These are phyloP conservation scores for Ammopiptanthus mongolicus DNA, from an alignment of 306 rosid species.

Conservation along the genomic window DNA sequence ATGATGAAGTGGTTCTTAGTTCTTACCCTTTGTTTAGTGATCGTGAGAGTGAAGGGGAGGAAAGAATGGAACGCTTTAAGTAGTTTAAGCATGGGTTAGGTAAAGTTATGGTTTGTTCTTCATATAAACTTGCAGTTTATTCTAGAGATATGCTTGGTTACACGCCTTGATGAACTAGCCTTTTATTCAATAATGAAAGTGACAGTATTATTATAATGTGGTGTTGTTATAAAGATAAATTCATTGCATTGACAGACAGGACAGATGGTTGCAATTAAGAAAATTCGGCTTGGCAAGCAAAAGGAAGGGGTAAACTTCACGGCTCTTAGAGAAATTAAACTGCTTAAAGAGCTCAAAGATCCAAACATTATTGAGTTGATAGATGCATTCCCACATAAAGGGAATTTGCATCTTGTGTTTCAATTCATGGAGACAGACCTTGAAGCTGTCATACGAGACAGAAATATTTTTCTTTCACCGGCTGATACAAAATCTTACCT, in stretches of 20 bases:
- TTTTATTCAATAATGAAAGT: slow-evolving; percentile 1
- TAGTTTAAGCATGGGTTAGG: not conserved
- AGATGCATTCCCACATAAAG: slow-evolving; percentile 88
- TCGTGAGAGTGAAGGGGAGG: not conserved
- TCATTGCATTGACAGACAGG: slow-evolving; percentile 67
- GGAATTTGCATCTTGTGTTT: slow-evolving; percentile 91
- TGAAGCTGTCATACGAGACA: slow-evolving; percentile 91
- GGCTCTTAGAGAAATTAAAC: slow-evolving; percentile 84
- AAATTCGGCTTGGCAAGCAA: slow-evolving; percentile 91
- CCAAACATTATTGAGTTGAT: slow-evolving; percentile 83
- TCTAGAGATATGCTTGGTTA: not conserved
- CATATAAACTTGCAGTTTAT: not conserved
- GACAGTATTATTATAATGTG: not conserved
- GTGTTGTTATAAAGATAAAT: not conserved
- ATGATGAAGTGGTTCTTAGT: not conserved
- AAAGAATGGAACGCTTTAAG: not conserved
- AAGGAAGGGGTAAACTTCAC: slow-evolving; percentile 96
- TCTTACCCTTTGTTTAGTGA: not conserved
- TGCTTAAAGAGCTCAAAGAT: slow-evolving; percentile 82
- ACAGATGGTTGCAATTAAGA: slow-evolving; percentile 87
- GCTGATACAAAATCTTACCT: slow-evolving; percentile 86
- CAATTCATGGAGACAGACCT: slow-evolving; percentile 99
- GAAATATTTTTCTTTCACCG: slow-evolving; percentile 83
- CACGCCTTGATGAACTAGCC: not conserved
- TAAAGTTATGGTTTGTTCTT: slow-evolving; percentile 1